Evolutionary conservation across 768 basidiomycete genomes (phyloP).

Genomic region (Rhodotorula babjevae): DNA sequence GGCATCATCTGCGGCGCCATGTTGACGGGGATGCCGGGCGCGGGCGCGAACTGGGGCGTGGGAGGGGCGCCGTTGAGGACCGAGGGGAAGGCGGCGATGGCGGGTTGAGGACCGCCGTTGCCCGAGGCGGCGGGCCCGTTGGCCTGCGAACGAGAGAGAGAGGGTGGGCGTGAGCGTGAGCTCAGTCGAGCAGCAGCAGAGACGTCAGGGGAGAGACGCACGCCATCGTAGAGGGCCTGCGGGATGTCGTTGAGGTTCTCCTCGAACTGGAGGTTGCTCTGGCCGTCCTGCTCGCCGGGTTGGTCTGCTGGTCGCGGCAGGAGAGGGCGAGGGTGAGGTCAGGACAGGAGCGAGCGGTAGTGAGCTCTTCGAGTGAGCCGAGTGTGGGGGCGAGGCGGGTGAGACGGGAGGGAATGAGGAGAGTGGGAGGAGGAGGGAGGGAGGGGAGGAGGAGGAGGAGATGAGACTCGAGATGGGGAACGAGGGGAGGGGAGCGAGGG

Average conservation of each 20-base stretch:
- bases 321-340: no score
- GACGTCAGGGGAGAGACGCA: background rate
- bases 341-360: no score
- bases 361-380: no score
- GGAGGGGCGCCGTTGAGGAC: slow-evolving; percentile 2
- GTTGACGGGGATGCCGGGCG: slow-evolving; percentile 17
- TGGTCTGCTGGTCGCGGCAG: background rate
- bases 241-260: slow-evolving; percentile 32
- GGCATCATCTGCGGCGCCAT: slow-evolving; percentile 11
- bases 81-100: slow-evolving; percentile 6
- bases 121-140: background rate
- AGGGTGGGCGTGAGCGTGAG: no score
- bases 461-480: no score
- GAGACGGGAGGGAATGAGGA: background rate
- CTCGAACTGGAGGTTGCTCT: slow-evolving; percentile 17
- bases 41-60: background rate
- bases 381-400: no score
- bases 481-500: background rate
- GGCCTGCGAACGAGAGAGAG: no score
- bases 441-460: no score
- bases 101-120: background rate
- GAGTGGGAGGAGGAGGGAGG: no score
- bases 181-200: background rate
- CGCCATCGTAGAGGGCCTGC: background rate
- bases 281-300: background rate